phyloP scores from a whole-genome alignment of 2,329 filamentous ascomycete genomes.

The Biscogniauxia marginata region DNA sequence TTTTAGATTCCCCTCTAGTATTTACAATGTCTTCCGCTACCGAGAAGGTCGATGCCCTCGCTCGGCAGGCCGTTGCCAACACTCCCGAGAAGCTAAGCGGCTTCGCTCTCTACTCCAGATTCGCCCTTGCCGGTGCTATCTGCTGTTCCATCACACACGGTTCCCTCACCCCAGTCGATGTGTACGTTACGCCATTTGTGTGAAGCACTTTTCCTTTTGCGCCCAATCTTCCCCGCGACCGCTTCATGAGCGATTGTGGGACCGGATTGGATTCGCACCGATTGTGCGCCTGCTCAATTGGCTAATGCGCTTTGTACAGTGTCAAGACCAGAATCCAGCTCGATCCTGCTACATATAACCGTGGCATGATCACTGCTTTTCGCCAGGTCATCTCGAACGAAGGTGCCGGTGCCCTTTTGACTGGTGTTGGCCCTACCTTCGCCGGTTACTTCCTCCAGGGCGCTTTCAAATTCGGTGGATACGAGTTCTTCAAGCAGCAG shows the following conservation, averaged over 20 bases:
- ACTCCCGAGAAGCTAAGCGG: slow-evolving; percentile 27
- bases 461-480: slow-evolving; percentile 78
- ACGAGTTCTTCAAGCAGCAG: slow-evolving; percentile 82
- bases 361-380: slow-evolving; percentile 71
- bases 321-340: slow-evolving; percentile 81
- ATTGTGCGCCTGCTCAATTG: neutral
- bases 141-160: slow-evolving; percentile 99
- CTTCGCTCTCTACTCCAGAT: slow-evolving; percentile 77
- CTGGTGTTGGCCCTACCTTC: slow-evolving; percentile 69
- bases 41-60: slow-evolving; percentile 24
- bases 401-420: slow-evolving; percentile 70
- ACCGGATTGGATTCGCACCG: neutral
- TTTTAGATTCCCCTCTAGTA: slow-evolving; percentile 8
- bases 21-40: slow-evolving; percentile 25
- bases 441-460: slow-evolving; percentile 79
- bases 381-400: slow-evolving; percentile 67
- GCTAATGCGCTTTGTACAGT: slow-evolving; percentile 40
- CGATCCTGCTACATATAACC: slow-evolving; percentile 73
- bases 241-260: neutral
- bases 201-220: neutral
- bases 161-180: slow-evolving; percentile 95
- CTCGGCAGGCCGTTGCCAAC: slow-evolving; percentile 21
- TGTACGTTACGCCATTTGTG: slow-evolving; percentile 65
- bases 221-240: neutral
- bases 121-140: slow-evolving; percentile 95